Evolutionary conservation across 2,329 filamentous ascomycete species (phyloP), one percentile per base, ranked within the genome.

Genomic region (Venturia nashicola): DNA sequence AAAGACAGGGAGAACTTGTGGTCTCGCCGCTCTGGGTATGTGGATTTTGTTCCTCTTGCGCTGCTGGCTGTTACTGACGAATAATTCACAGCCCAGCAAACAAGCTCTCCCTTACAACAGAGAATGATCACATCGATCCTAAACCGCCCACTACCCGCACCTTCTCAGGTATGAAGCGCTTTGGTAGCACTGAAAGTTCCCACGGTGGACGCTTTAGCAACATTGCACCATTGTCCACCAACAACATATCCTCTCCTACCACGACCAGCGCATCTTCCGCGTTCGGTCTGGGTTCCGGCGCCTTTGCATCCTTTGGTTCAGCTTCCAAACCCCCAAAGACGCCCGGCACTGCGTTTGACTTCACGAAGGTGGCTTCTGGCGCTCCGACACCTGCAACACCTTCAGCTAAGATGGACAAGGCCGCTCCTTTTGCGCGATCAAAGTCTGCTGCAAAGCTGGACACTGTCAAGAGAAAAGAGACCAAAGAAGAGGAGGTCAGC

Each of bases 251-350:
- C 43, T 93, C 91, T 11, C 90, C 91, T 16, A 90, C 88, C 14
- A 82, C 84, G 16, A 82, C 84, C 63, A 83, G 83, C 69, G 90
- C 90, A 64, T 91, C 91, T 20, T 92, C 88, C 71, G 92, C 93
- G 65, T 99, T 99, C 77, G 92, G 91, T 61, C 80, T 99, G 66
- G 94, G 94, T 48, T 95, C 91, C 20, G 94, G 94, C 69, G 94
- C 94, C 64, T 99, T 99, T 75, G 93, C 93, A 46, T 95, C 92
- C n/a, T 95, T 95, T 75, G 92, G 93, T 32, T 81, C 81, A 54
- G 84, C 88, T 40, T 83, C 84, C 42, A 96, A 96, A 79, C 92
- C 91, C 2, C 90, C 91, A 62, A 97, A 97, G 80, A 87, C 89
- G 59, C 83, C 88, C 9, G 89, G 88, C 61, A 88, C 89, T 67